phyloP scores from a whole-genome alignment of 2,329 filamentous ascomycete genomes.

The Fusarium sambucinum region DNA sequence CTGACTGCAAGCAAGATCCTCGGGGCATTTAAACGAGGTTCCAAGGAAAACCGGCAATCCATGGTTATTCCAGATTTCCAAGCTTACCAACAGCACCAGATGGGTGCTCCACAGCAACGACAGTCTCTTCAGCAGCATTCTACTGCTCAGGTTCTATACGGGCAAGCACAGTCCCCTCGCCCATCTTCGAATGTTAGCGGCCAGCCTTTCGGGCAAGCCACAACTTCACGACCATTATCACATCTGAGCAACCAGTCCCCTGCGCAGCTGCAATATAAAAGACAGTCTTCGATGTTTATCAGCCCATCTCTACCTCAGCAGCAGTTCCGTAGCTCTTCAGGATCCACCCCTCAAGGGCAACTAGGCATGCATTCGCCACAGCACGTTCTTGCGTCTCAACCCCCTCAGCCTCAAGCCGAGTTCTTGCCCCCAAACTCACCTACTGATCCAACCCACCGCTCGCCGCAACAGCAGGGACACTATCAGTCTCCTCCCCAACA shows the following conservation, averaged over 20 bases:
- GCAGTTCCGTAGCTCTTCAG: constrained; percentile 23
- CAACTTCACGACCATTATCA: constrained; percentile 28
- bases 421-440: constrained; percentile 5
- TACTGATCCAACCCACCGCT: constrained; percentile 1
- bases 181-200: constrained; percentile 27
- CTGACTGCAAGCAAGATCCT: constrained; percentile 48
- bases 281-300: constrained; percentile 37
- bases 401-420: constrained; percentile 18
- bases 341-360: constrained; percentile 8
- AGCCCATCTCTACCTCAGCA: constrained; percentile 36
- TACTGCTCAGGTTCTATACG: constrained; percentile 14
- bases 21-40: constrained; percentile 51
- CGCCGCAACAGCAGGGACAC: constrained; percentile 11
- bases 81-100: constrained; percentile 40
- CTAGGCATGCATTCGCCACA: constrained; percentile 25
- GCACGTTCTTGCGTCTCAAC: constrained; percentile 19
- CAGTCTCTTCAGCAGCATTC: constrained; percentile 28
- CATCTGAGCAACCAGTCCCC: constrained; percentile 30
- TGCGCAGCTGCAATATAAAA: constrained; percentile 32
- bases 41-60: constrained; percentile 46
- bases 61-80: constrained; percentile 30
- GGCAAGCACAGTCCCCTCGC: constrained; percentile 22
- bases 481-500: constrained; percentile 14
- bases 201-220: constrained; percentile 30
- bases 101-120: constrained; percentile 26